Evolutionary conservation across 2,329 filamentous ascomycete species (phyloP).

Genomic region (Alternaria longipes): DNA sequence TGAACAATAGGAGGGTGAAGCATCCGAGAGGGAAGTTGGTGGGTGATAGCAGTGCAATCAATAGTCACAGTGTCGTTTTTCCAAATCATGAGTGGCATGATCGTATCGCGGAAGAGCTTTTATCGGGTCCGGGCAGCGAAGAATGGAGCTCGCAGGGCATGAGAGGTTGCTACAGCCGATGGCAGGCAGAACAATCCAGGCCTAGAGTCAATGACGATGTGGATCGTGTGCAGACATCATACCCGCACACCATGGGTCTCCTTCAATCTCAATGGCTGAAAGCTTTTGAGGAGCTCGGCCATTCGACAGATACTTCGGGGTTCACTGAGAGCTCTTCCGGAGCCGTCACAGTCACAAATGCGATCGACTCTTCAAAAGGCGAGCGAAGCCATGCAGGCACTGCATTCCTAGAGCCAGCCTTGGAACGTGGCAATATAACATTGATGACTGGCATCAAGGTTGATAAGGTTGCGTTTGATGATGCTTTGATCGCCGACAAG

Average conservation of each 20-base stretch:
- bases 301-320: constrained; percentile 15
- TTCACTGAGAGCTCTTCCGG: constrained; percentile 22
- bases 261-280: constrained; percentile 25
- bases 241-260: constrained; percentile 21
- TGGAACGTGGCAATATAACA: constrained; percentile 26
- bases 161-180: constrained; percentile 25
- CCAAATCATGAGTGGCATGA: constrained; percentile 32
- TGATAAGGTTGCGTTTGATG: constrained; percentile 22
- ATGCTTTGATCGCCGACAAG: constrained; percentile 12
- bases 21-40: constrained; percentile 31
- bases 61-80: constrained; percentile 32
- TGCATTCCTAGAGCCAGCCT: constrained; percentile 28
- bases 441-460: constrained; percentile 26
- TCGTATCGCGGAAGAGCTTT: constrained; percentile 22
- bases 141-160: constrained; percentile 24
- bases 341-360: constrained; percentile 29
- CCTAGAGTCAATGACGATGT: constrained; percentile 2
- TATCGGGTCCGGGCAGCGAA: constrained; percentile 16
- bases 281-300: constrained; percentile 29
- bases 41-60: constrained; percentile 32
- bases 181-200: constrained; percentile 15
- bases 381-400: constrained; percentile 32
- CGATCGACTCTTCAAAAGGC: constrained; percentile 25
- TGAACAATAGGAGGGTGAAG: constrained; percentile 24
- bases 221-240: constrained; percentile 25